These are phyloP conservation scores for Stentor roeselii DNA, from an alignment of 73 alveolate species.

Conservation along the genomic window DNA sequence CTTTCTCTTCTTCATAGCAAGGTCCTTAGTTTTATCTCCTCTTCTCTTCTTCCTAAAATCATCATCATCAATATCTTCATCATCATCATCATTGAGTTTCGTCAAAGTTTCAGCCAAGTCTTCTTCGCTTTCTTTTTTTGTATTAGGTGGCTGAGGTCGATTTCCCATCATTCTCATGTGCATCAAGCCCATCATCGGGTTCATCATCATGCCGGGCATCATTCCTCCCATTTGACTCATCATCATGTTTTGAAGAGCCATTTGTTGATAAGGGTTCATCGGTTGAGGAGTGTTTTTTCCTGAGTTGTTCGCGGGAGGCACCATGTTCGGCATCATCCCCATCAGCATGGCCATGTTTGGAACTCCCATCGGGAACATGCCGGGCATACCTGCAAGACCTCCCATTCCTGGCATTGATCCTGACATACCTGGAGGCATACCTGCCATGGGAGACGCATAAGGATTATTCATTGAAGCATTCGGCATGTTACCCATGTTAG, in stretches of 20 bases:
- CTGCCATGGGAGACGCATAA: too few relatives aligned
- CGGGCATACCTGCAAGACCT: not conserved
- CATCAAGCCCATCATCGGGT: conserved; percentile 12
- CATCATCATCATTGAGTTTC: not conserved
- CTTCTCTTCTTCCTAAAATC: not conserved
- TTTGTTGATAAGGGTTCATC: not conserved
- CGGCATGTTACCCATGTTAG: conserved; percentile 23
- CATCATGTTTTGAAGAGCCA: conserved; percentile 15
- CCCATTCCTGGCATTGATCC: conserved; percentile 8
- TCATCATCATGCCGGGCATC: conserved; percentile 11
- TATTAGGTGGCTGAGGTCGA: not conserved
- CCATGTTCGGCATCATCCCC: not conserved
- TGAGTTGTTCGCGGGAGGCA: not conserved
- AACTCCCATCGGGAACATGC: conserved; percentile 15
- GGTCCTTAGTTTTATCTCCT: conserved; percentile 5
- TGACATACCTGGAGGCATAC: too few relatives aligned
- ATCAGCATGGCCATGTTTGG: conserved; percentile 19
- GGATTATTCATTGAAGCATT: too few relatives aligned
- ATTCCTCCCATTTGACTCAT: not conserved
- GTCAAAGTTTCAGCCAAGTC: conserved; percentile 16
- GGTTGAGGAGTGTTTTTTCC: not conserved
- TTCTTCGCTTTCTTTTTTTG: conserved; percentile 9
- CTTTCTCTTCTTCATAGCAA: conserved; percentile 5
- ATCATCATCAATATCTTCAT: conserved; percentile 2
- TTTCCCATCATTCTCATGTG: conserved; percentile 25